Evolutionary conservation across 257 asterid species (phyloP).

Genomic region (Capsicum baccatum): DNA sequence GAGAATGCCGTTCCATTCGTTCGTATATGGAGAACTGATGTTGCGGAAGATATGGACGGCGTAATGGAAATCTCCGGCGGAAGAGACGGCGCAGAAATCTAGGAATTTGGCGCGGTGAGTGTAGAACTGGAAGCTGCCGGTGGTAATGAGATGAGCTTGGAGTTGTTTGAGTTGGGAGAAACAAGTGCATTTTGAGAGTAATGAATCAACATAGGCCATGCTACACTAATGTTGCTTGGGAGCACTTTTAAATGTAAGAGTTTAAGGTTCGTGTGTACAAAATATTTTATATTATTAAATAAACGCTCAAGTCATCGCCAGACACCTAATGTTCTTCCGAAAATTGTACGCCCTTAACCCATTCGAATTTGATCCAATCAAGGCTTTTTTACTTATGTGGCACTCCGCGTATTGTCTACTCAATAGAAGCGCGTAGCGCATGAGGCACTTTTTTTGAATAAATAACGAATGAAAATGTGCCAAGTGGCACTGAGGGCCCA

Average conservation of each 20-base stretch:
- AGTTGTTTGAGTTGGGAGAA: constrained; percentile 60
- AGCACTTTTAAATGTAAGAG: not conserved
- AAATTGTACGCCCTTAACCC: too few relatives aligned
- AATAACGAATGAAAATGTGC: too few relatives aligned
- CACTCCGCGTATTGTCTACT: too few relatives aligned
- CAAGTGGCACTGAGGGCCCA: too few relatives aligned
- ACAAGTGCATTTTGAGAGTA: constrained; percentile 60
- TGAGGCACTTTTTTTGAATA: too few relatives aligned
- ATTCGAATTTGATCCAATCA: too few relatives aligned
- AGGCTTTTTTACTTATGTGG: too few relatives aligned
- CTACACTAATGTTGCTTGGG: not conserved
- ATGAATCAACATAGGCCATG: constrained; percentile 67
- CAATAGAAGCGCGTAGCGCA: too few relatives aligned
- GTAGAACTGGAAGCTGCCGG: constrained; percentile 62
- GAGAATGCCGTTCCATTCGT: constrained; percentile 94
- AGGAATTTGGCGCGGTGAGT: constrained; percentile 72
- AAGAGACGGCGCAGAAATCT: constrained; percentile 62
- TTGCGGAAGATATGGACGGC: constrained; percentile 62
- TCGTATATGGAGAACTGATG: constrained; percentile 60
- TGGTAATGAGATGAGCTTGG: constrained; percentile 73
- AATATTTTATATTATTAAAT: too few relatives aligned
- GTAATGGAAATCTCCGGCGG: constrained; percentile 59
- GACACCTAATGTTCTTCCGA: too few relatives aligned
- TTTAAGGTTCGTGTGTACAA: too few relatives aligned
- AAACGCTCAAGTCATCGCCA: too few relatives aligned